Conservation (phyloP, 176 grass and related monocot genomes). For the Bolboschoenus planiculmis region DNA sequence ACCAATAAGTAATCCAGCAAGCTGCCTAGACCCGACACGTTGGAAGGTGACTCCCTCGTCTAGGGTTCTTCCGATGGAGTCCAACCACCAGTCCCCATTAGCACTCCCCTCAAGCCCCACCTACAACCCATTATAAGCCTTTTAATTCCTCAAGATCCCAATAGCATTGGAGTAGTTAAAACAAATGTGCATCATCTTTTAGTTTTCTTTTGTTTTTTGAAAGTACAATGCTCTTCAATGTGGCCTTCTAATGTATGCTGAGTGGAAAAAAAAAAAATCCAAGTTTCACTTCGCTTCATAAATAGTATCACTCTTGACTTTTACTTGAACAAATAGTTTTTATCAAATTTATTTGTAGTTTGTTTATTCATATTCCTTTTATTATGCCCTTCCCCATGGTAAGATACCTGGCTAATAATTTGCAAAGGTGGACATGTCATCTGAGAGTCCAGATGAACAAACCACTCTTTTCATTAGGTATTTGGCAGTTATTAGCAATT, state of each 20-base stretch:
- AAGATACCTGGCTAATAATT: background rate
- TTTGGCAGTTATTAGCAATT: background rate
- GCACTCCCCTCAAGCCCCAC: conserved; percentile 97
- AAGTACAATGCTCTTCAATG: background rate
- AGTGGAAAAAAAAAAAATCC: background rate
- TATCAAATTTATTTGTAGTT: background rate
- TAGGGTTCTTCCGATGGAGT: conserved; percentile 77
- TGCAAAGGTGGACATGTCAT: background rate
- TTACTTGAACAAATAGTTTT: background rate
- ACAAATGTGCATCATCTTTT: background rate
- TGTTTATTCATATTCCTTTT: background rate
- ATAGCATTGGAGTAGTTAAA: background rate
- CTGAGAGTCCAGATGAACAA: background rate
- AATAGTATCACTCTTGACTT: background rate
- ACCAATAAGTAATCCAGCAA: conserved; percentile 85
- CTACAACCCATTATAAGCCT: conserved; percentile 32
- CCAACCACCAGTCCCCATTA: conserved; percentile 99
- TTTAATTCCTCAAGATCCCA: background rate
- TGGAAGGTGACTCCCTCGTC: conserved; percentile 80
- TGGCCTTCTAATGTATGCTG: background rate
- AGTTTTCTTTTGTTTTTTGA: background rate
- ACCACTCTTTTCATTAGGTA: background rate
- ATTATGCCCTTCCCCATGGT: background rate
- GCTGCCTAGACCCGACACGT: conserved; percentile 90
- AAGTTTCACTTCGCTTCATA: background rate